Percentiles rank a stretch among this genome's conserved stretches.
phyloP scores from a whole-genome alignment of 371 early-diverging fungal genomes.

The Mucor velutinosus region DNA sequence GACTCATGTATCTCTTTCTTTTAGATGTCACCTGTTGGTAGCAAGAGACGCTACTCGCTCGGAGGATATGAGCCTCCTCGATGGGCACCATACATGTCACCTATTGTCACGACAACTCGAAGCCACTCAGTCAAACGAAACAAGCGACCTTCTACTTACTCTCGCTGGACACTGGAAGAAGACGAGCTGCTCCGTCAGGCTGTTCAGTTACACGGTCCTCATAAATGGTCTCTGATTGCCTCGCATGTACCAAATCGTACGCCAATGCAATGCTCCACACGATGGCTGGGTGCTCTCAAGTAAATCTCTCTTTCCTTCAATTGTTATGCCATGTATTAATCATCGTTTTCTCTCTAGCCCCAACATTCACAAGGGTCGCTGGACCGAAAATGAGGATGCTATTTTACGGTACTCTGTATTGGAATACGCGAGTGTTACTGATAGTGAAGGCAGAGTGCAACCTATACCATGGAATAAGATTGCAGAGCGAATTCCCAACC shows the following conservation, averaged over 20 bases:
- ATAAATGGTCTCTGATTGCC: constrained; percentile 70
- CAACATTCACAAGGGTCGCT: constrained; percentile 67
- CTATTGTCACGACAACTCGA: constrained; percentile 35
- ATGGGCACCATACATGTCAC: constrained; percentile 34
- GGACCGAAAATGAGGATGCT: constrained; percentile 68
- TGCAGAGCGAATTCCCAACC: constrained; percentile 56
- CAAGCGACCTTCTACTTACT: constrained; percentile 45
- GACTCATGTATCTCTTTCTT: neutral
- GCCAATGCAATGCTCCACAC: constrained; percentile 72
- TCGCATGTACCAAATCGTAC: constrained; percentile 64
- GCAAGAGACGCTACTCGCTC: constrained; percentile 26
- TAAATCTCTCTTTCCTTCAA: constrained; percentile 12
- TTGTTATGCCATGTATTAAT: neutral
- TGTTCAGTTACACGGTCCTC: constrained; percentile 51
- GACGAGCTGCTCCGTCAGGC: constrained; percentile 48
- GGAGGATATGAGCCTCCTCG: constrained; percentile 23
- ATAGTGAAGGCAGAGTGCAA: constrained; percentile 49
- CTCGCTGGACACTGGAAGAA: constrained; percentile 54
- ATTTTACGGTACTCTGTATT: constrained; percentile 44
- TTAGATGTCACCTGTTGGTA: constrained; percentile 15
- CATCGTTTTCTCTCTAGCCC: constrained; percentile 31
- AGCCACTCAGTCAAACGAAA: constrained; percentile 39
- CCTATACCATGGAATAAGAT: constrained; percentile 69
- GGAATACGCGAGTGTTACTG: constrained; percentile 47
- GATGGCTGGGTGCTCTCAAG: constrained; percentile 69